Conservation (phyloP, 768 basidiomycete genomes). For the Hericium erinaceus region DNA sequence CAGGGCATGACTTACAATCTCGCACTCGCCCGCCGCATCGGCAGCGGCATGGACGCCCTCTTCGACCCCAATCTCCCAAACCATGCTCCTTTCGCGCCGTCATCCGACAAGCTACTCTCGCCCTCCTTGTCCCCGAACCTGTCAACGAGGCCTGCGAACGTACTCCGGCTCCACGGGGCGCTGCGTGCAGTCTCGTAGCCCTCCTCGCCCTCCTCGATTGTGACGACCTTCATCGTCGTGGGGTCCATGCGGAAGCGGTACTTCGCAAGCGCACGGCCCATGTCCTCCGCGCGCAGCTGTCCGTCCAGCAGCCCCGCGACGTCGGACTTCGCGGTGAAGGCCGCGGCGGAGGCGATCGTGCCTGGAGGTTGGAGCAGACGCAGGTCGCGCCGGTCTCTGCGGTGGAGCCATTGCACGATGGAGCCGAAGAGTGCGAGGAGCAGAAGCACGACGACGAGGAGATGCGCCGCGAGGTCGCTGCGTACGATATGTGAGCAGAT, state of each 20-base stretch:
- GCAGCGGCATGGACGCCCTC: not conserved
- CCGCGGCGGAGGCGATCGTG: constrained; percentile 48
- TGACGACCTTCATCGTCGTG: constrained; percentile 39
- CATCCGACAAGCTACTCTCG: not conserved
- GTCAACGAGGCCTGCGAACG: not conserved
- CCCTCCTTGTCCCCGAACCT: not conserved
- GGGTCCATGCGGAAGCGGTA: constrained; percentile 45
- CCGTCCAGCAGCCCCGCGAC: constrained; percentile 37
- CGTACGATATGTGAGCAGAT: not conserved
- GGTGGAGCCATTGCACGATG: constrained; percentile 39
- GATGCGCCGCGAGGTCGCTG: constrained; percentile 35
- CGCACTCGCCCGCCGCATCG: no score
- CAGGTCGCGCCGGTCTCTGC: constrained; percentile 33
- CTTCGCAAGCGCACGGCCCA: constrained; percentile 31
- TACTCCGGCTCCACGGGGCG: not conserved
- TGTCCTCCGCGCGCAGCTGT: constrained; percentile 28
- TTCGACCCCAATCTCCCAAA: not conserved
- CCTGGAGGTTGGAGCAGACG: constrained; percentile 37
- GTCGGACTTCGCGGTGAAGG: constrained; percentile 42
- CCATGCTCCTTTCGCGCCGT: not conserved
- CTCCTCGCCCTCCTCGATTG: constrained; percentile 34
- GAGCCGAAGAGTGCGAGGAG: constrained; percentile 34
- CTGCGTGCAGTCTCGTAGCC: constrained; percentile 28
- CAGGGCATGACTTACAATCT: no score
- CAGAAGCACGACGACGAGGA: constrained; percentile 33